Base-by-base conservation (phyloP, 1,139 yeast species). In the Geotrichum europaeum region DNA sequence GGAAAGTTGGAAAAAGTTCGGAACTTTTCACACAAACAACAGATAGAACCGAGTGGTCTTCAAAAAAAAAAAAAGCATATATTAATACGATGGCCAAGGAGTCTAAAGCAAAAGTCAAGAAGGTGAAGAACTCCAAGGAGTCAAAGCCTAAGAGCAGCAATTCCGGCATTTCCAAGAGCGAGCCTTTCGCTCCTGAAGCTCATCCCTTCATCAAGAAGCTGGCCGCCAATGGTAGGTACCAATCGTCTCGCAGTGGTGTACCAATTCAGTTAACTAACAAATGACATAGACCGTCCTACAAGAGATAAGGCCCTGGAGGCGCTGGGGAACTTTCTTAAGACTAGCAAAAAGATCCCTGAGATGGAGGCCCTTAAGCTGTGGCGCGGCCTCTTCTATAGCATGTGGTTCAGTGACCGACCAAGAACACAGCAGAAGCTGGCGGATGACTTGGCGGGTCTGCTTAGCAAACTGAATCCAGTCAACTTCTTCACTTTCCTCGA, bases 391-490 rank as follows among this genome's bases (percentile, higher is more conserved):
- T 94, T 87, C 74, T 94, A 80, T 72, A 71, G 85, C 34, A 89
- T 94, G 96, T 94, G 99, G 99, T 90, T 87, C 75, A 84, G 96
- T 71, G 99, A 94, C 74, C 83, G 95, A 69, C 96, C 97, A 36
- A 80, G 86, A 67, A 95, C 96, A 34, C 99, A 94, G 75, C 96
- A 91, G 73, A 78, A 86, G 62, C 78, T 94, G 53, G 96, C 97
- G 2, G 83, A 81, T 59, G 84, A 83, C 57, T 77, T 94, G 64
- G 96, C 95, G 0, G 79, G 76, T 56, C 76, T 94, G 56, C 81
- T 81, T 63, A 59, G 67, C 32, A 62, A 63, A 0, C 75, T 78
- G 28, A 77, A 83, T 28, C 77, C 79, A 34, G 76, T 76, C 51
- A 75, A 80, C 70, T 77, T 79, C 68, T 67, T 77, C 60, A 74